Base-by-base conservation (phyloP, 805 yeast genomes). In the Yamadazyma takamatsuzukensis region DNA sequence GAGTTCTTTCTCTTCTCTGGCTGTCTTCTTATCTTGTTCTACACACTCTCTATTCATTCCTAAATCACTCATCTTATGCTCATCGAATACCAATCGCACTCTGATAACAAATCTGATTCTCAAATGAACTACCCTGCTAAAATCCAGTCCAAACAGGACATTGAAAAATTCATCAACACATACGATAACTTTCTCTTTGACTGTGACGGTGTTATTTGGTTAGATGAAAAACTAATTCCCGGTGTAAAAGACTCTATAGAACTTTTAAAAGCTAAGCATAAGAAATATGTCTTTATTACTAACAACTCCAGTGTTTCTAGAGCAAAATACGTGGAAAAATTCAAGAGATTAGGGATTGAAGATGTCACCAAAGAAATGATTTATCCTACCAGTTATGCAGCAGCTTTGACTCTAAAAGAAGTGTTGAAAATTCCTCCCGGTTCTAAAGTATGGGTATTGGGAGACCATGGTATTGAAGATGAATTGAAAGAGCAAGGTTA, bases 131-230 rank as follows among this genome's bases (percentile, higher is more conserved):
- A n/a, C n/a, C n/a, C n/a, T n/a, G n/a, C n/a, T n/a, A n/a, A n/a
- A n/a, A n/a, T n/a, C n/a, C n/a, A n/a, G n/a, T n/a, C n/a, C n/a
- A n/a, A n/a, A n/a, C n/a, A n/a, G n/a, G n/a, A n/a, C n/a, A n/a
- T n/a, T n/a, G n/a, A n/a, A n/a, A n/a, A n/a, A n/a, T n/a, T n/a
- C n/a, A n/a, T n/a, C n/a, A n/a, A n/a, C n/a, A n/a, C n/a, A 7
- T 61, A 59, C 41, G 68, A 64, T 38, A 57, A 59, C 41, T 64
- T 64, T 33, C 46, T 64, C 5, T 63, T 64, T 44, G 70, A 64
- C 33, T 64, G 70, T 33, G 70, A 64, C 36, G 70, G 70, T 1
- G 70, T 64, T 5, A 48, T 64, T 6, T 64, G 70, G 70, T 52
- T 62, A 14, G 69, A 58, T 29, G 56, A 56, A 16, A 43, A 35